Base-by-base conservation (phyloP, 129 eudicot genomes). In the Dittrichia graveolens region DNA sequence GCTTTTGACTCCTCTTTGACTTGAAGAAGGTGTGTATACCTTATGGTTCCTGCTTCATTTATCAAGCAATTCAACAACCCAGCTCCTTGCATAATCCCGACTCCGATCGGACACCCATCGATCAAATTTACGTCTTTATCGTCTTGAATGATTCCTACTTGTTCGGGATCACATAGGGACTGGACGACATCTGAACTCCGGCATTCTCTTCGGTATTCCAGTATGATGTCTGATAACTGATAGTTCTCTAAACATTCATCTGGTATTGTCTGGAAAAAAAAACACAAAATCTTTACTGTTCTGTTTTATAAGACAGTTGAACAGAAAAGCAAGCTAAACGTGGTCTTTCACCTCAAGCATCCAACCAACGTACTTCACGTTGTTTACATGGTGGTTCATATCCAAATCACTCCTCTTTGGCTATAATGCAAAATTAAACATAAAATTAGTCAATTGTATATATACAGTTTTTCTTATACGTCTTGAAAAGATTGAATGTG, bases 341-440 rank as follows among this genome's bases (percentile, higher is more conserved):
- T 3, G 14, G 10, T n/a, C 13, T 6, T 58, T 76, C 85, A 93
- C 98, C 96, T 93, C 98, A 2, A 93, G 92, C 88, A 93, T 90
- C 98, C 98, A 93, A 46, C 90, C 73, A 1, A 90, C 85, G 61
- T 89, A 93, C 67, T 93, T 93, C 31, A 87, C 98, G 42, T 93
- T 87, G 83, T 93, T 93, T 18, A 93, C 98, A 41, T 93, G 98
- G 46, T 88, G 86, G 81, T 93, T 93, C 92, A 88, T 84, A 85
- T 93, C 98, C 87, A 93, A 81, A 73, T 93, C 98, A 69, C 89
- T 85, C 79, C 98, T 78, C 83, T 82, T 83, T 42, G 96, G 92
- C 96, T 89, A 78, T 79, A 80, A 47, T 38, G n/a, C 7, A 45
- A 4, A 37, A 11, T 31, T 14, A 47, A 49, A 12, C 8, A 69